Evolutionary conservation across 169 alveolate species (phyloP).

Genomic region (Cryptosporidium canis): DNA sequence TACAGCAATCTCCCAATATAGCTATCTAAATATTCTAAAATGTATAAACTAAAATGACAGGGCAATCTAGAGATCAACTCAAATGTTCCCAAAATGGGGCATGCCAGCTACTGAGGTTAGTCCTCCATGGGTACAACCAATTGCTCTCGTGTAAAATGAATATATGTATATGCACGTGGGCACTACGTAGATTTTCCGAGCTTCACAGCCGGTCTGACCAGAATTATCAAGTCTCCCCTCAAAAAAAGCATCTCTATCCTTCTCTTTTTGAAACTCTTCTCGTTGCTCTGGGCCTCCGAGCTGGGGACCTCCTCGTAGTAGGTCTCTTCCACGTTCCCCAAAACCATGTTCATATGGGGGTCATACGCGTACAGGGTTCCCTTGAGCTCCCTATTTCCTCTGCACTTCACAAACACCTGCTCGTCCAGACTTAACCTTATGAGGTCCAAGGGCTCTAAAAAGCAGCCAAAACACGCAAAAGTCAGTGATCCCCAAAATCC

Average conservation of each 20-base stretch:
- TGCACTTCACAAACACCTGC: constrained; percentile 86
- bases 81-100: no score
- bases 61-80: neutral
- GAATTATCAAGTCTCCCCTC: constrained; percentile 89
- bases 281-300: constrained; percentile 66
- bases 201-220: constrained; percentile 83
- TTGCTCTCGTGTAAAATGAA: neutral
- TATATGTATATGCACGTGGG: neutral
- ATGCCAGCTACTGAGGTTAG: no score
- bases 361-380: constrained; percentile 93
- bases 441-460: constrained; percentile 89
- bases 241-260: constrained; percentile 84
- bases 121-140: no score
- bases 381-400: constrained; percentile 89
- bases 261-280: constrained; percentile 79
- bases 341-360: constrained; percentile 90
- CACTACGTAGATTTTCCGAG: constrained; percentile 22
- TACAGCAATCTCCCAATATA: constrained; percentile 29
- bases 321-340: constrained; percentile 89
- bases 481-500: neutral
- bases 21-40: constrained; percentile 16
- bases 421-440: constrained; percentile 90
- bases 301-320: constrained; percentile 75
- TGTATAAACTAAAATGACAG: neutral
- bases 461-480: neutral